Percentiles rank a stretch among this genome's conserved stretches.
These are phyloP conservation scores for Forsythia suspensa DNA, from an alignment of 257 asterid genomes.

Conservation along the genomic window DNA sequence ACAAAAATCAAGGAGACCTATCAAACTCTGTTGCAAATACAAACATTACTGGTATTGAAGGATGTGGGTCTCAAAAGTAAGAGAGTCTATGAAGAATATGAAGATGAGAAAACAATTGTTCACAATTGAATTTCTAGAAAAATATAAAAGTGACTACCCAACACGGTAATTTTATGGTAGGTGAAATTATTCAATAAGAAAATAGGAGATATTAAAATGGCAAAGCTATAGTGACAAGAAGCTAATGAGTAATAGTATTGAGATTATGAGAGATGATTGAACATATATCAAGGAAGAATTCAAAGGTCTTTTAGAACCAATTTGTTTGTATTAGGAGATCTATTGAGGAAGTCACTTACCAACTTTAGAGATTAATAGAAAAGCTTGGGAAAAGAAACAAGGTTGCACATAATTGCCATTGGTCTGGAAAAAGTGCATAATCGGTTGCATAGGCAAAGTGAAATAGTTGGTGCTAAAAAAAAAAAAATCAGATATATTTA, in stretches of 20 bases:
- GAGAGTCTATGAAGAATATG: neutral
- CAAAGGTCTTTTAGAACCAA: neutral
- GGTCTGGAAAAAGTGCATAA: neutral
- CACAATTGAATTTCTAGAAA: neutral
- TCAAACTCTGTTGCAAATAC: neutral
- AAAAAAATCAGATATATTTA: neutral
- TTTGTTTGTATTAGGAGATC: neutral
- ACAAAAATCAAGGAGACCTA: neutral
- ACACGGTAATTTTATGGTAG: neutral
- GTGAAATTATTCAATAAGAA: neutral
- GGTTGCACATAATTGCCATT: neutral
- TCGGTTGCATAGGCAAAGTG: neutral
- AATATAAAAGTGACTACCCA: neutral
- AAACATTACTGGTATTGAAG: neutral
- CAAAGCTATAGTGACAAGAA: neutral
- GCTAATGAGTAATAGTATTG: too few species aligned
- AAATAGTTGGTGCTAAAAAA: neutral
- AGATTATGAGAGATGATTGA: too few species aligned
- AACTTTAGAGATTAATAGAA: too few species aligned
- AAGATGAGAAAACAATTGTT: neutral
- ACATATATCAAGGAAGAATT: neutral
- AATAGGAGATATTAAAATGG: neutral
- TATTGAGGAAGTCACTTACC: neutral
- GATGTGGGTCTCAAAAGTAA: neutral
- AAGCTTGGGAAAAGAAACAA: neutral